Base-by-base conservation (phyloP, 306 rosid species). In the Astragalus membranaceus region DNA sequence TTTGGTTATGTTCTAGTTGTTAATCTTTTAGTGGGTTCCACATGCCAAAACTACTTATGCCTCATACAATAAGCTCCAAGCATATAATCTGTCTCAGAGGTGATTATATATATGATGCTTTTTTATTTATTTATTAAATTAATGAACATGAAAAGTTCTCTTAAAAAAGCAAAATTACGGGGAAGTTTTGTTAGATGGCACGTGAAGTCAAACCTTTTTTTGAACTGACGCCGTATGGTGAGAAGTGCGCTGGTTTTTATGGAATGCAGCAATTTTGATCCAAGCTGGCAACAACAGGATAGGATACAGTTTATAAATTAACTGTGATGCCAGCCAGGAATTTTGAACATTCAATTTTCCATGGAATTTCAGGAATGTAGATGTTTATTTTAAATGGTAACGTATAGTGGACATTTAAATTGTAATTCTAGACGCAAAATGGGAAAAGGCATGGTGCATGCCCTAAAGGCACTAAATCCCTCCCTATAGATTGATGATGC, bases 401-500 rank as follows among this genome's bases (percentile, higher is more conserved):
- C 23, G 11, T 41, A 16, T 42, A 39, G 20, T 0, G 36, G 36
- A 33, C 49, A 60, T 60, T 62, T 8, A 17, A 61, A 42, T 61
- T 15, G 33, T 3, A 37, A 37, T 37, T 37, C 32, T 60, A 7
- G 48, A 61, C 49, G 16, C 42, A 26, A 26, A 26, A 26, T 26
- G 30, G 30, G 30, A 26, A 26, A 26, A 26, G 3, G 30, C 2
- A 26, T 3, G 3, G 3, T 26, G 30, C 30, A 2, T 26, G 3
- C 30, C 30, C 30, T 26, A 26, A 26, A 26, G 30, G 30, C 30
- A 26, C 7, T 26, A 12, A 64, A 64, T 2, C 29, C 42, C 6
- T 20, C 48, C 8, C 4, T 13, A 46, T 26, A 42, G 7, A 20
- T 35, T 59, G 14, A 94, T 64, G 99, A 94, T 76, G 99, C 96